A percentile compares a stretch with the other conserved stretches of the same genome.
Conservation (phyloP, 1,284 basidiomycete genomes). For the Trichosporon asahii region DNA sequence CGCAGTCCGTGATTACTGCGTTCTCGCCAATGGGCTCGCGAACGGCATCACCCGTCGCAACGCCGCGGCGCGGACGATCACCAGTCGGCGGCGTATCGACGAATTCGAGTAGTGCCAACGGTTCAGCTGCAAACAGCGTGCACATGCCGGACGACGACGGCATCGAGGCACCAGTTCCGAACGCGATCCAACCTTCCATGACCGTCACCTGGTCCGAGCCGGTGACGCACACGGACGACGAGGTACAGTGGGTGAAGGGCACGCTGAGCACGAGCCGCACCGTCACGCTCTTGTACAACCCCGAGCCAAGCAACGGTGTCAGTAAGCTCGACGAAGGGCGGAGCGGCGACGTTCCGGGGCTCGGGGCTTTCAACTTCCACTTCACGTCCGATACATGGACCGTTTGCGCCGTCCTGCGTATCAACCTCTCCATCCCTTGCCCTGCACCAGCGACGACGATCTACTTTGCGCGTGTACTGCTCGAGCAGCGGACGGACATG, state of each 20-base stretch:
- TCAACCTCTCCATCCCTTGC: constrained; percentile 22
- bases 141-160: constrained; percentile 1
- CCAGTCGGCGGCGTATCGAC: constrained; percentile 9
- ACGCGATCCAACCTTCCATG: constrained; percentile 18
- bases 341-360: constrained; percentile 13
- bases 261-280: constrained; percentile 19
- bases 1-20: not conserved
- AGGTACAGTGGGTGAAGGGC: constrained; percentile 32
- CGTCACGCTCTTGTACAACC: constrained; percentile 34
- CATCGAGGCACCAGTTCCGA: constrained; percentile 5
- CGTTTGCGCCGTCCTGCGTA: constrained; percentile 33
- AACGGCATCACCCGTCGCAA: not conserved
- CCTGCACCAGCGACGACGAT: constrained; percentile 31
- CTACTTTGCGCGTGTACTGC: constrained; percentile 32
- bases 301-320: constrained; percentile 28
- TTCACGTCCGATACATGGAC: constrained; percentile 31
- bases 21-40: not conserved
- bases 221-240: constrained; percentile 13
- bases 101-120: not conserved
- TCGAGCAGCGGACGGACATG: constrained; percentile 35
- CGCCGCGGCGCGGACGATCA: constrained; percentile 10
- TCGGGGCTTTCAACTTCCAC: constrained; percentile 18
- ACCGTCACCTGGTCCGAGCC: constrained; percentile 24
- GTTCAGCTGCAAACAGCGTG: not conserved
- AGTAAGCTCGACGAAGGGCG: constrained; percentile 25